Conservation (phyloP, 176 grass and related monocot genomes). For the Avena sativa region DNA sequence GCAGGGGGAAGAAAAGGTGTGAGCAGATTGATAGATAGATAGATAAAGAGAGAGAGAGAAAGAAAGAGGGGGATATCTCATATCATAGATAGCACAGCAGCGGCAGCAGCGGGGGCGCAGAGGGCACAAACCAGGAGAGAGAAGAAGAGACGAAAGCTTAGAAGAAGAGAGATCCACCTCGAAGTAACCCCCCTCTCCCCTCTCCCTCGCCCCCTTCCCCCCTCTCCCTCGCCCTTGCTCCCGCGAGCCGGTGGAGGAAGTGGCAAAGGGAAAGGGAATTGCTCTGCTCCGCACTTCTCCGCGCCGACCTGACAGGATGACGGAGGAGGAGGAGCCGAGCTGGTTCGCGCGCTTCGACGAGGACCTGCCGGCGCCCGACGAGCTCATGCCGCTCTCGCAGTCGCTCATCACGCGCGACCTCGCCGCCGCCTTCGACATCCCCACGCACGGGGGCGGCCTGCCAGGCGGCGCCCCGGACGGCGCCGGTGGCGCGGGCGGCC, state of each 20-base stretch:
- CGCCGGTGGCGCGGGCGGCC: neutral
- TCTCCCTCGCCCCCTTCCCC: neutral
- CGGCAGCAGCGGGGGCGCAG: conserved; percentile 29
- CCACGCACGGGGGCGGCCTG: conserved; percentile 27
- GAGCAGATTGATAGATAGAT: conserved; percentile 29
- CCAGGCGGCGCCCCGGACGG: neutral
- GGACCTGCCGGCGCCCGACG: conserved; percentile 79
- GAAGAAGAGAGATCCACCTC: conserved; percentile 97
- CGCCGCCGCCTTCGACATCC: conserved; percentile 90
- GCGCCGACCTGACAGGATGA: conserved; percentile 38
- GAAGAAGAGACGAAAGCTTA: conserved; percentile 34
- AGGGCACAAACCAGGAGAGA: conserved; percentile 8
- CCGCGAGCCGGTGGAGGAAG: neutral
- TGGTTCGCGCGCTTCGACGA: conserved; percentile 91
- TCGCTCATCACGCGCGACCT: conserved; percentile 88
- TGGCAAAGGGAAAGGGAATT: conserved; percentile 25
- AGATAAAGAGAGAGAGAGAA: neutral
- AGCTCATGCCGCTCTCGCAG: conserved; percentile 86
- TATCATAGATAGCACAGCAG: conserved; percentile 49
- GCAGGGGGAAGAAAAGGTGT: neutral
- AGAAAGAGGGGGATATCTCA: conserved; percentile 25
- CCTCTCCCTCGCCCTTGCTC: neutral
- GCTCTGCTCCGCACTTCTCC: conserved; percentile 19
- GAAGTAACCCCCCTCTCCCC: conserved; percentile 57
- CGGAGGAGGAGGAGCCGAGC: conserved; percentile 87